Conservation (phyloP, 2,329 filamentous ascomycete species). For the Thermochaetoides dissita region DNA sequence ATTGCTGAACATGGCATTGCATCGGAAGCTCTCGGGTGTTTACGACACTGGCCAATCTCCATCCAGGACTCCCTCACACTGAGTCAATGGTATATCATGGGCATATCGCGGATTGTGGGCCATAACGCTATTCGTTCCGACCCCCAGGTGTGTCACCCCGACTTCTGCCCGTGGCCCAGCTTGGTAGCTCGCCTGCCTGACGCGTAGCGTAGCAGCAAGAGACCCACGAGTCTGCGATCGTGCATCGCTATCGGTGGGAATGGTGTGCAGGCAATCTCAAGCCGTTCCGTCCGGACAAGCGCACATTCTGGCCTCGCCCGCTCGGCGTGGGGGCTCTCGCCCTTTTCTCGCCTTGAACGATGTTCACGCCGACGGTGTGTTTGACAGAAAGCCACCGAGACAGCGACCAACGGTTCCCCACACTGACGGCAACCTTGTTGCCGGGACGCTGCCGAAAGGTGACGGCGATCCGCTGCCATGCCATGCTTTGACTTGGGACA, state of each 20-base stretch:
- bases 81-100: too few species aligned
- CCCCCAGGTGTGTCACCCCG: too few species aligned
- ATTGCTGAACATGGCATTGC: too few species aligned
- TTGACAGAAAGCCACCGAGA: too few species aligned
- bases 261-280: conserved; percentile 7
- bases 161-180: neutral
- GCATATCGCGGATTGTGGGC: too few species aligned
- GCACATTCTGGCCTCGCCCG: conserved; percentile 5
- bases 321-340: conserved; percentile 7
- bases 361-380: neutral
- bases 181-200: neutral
- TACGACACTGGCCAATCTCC: too few species aligned
- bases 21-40: too few species aligned
- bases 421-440: neutral
- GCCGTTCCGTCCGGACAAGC: conserved; percentile 6
- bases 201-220: conserved; percentile 2
- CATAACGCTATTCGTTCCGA: too few species aligned
- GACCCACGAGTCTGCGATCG: neutral
- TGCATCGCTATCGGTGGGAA: conserved; percentile 2
- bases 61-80: too few species aligned
- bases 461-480: too few species aligned
- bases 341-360: neutral
- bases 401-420: neutral
- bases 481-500: too few species aligned
- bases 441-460: neutral